phyloP scores from a whole-genome alignment of 257 asterid genomes.

The Solanum bulbocastanum region DNA sequence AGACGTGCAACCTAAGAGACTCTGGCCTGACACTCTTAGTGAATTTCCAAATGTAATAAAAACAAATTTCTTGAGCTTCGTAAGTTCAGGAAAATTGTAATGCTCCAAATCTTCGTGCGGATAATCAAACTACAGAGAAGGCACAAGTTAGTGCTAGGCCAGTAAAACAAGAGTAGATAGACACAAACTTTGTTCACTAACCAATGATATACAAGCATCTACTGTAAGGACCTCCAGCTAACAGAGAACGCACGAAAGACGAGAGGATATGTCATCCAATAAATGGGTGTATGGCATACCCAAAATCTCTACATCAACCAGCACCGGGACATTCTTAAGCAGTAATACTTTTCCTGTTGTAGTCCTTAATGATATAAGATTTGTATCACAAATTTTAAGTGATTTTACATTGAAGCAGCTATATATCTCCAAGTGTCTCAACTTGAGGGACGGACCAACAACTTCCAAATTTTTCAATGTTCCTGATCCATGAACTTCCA shows the following conservation, averaged over 20 bases:
- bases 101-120: conserved; percentile 23
- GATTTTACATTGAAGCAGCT: conserved; percentile 13
- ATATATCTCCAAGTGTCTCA: conserved; percentile 31
- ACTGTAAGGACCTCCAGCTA: conserved; percentile 39
- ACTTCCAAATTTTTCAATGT: background rate
- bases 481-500: background rate
- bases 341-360: background rate
- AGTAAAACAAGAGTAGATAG: background rate
- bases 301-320: conserved; percentile 11
- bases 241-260: conserved; percentile 36
- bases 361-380: conserved; percentile 28
- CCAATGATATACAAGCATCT: conserved; percentile 40
- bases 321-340: conserved; percentile 32
- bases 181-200: conserved; percentile 2
- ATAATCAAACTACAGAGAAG: background rate
- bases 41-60: conserved; percentile 24
- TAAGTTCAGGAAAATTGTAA: conserved; percentile 27
- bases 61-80: conserved; percentile 43
- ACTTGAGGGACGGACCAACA: conserved; percentile 1
- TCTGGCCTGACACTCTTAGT: conserved; percentile 17
- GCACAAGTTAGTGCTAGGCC: background rate
- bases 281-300: conserved; percentile 23
- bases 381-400: conserved; percentile 22
- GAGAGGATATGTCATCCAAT: conserved; percentile 17
- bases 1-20: conserved; percentile 44